Evolutionary conservation across 1,139 yeast species (phyloP).

Genomic region (Saccharomycopsis crataegensis): DNA sequence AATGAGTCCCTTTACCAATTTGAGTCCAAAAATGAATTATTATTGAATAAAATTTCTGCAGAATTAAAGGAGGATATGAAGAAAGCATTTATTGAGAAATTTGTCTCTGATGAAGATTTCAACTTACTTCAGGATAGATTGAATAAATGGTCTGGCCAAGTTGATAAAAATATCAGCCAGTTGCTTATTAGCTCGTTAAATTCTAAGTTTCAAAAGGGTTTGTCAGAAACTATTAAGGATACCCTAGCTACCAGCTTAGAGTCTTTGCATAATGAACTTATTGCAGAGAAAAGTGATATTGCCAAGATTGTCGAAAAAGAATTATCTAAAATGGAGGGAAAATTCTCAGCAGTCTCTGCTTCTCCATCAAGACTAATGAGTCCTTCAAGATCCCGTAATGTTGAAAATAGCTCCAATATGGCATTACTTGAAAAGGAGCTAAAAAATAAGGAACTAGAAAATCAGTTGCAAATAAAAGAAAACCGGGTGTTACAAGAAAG

Average conservation of each 20-base stretch:
- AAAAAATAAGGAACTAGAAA: slow-evolving; percentile 2
- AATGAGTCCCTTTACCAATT: background rate
- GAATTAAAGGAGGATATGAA: slow-evolving; percentile 8
- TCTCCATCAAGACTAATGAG: background rate
- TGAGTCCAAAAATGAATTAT: background rate
- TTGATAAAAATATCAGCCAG: slow-evolving; percentile 18
- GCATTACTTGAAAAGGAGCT: slow-evolving; percentile 1
- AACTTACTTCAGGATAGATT: slow-evolving; percentile 12
- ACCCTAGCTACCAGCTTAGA: background rate
- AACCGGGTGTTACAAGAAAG: background rate
- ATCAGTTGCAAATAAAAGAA: slow-evolving; percentile 6
- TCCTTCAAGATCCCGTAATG: background rate
- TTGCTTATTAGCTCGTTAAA: slow-evolving; percentile 13
- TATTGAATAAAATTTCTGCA: background rate
- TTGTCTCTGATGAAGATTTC: slow-evolving; percentile 13
- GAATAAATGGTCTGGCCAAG: slow-evolving; percentile 13
- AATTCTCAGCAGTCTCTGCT: background rate
- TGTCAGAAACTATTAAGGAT: slow-evolving; percentile 13
- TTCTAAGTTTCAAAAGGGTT: slow-evolving; percentile 13
- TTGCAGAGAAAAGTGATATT: background rate
- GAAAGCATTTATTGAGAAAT: slow-evolving; percentile 9
- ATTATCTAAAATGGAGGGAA: slow-evolving; percentile 2
- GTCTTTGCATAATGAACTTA: slow-evolving; percentile 3
- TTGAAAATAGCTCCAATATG: background rate
- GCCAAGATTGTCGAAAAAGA: slow-evolving; percentile 8